Evolutionary conservation across 371 early-diverging fungal species (phyloP), one percentile per base, ranked within the genome.

Genomic region (Mortierella sp.): DNA sequence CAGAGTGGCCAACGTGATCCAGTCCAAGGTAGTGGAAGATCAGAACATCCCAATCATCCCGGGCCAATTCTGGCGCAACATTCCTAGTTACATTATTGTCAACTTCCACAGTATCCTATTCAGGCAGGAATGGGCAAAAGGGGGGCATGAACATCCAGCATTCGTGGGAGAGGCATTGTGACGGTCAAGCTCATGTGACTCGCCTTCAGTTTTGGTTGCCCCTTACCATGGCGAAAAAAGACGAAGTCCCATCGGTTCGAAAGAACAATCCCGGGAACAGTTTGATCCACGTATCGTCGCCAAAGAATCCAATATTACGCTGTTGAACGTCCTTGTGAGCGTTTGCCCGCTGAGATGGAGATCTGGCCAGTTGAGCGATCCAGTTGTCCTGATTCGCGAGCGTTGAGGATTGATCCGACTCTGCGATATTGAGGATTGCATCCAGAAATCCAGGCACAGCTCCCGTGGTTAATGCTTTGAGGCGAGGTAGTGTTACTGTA

Each of bases 281-380:
- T 42, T 87, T 83, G 55, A 89, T 85, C 98, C 98, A 98, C 0
- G 98, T 98, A 65, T 98, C 97, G 69, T 98, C 98, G n/a, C 98
- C 98, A 86, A 93, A 93, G 78, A 96, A 93, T 43, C 87, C 84
- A 21, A 96, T 82, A 1, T 86, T 83, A 38, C 70, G 61, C 4
- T 42, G 39, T 27, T 56, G 23, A 1, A 34, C 18, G 10, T 12
- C 1, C 0, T 19, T 24, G 10, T 9, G 38, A 19, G 56, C 55
- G 28, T 69, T 58, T 21, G 24, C 7, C 28, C 76, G 51, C 38
- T 85, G 83, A 9, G 84, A 83, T 12, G 79, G 71, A 6, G 82
- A 67, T 24, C 84, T 69, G 24, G 84, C 81, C 34, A 91, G 68
- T 61, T 93, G 93, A 71, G 87, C 83, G 21, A 94, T 74, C 89